A percentile compares a stretch with the other conserved stretches of the same genome.
These are phyloP conservation scores for Fusarium goolgardi DNA, from an alignment of 2,329 filamentous ascomycete species.

Conservation along the genomic window DNA sequence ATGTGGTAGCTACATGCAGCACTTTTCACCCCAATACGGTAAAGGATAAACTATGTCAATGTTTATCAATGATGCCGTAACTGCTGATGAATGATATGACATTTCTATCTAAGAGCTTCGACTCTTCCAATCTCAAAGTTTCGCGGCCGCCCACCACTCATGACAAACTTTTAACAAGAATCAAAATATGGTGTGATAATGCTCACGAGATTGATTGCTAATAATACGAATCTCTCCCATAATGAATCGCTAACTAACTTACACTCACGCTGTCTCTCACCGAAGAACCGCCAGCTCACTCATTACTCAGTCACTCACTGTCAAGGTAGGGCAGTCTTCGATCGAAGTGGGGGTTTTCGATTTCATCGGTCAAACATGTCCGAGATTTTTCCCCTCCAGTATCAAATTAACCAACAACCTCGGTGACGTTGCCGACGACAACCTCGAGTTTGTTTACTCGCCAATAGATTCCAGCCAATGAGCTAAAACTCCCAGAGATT, in stretches of 20 bases:
- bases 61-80: constrained; percentile 43
- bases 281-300: constrained; percentile 13
- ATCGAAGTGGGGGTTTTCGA: constrained; percentile 28
- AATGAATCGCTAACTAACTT: constrained; percentile 4
- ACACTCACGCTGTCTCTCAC: constrained; percentile 9
- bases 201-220: constrained; percentile 22
- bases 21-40: constrained; percentile 24
- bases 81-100: constrained; percentile 39
- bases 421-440: constrained; percentile 15
- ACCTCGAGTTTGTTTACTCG: constrained; percentile 2
- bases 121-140: constrained; percentile 2
- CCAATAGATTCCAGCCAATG: constrained; percentile 9
- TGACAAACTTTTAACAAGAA: constrained; percentile 6
- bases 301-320: not conserved
- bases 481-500: not conserved
- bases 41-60: constrained; percentile 34
- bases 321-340: constrained; percentile 24
- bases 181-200: constrained; percentile 26
- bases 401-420: constrained; percentile 13
- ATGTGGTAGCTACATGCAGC: constrained; percentile 28
- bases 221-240: not conserved
- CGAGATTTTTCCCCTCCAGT: constrained; percentile 17
- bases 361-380: constrained; percentile 27
- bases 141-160: constrained; percentile 4
- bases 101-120: constrained; percentile 31